Conservation (phyloP, 352 stramenopile species). For the Pythium phragmitis region DNA sequence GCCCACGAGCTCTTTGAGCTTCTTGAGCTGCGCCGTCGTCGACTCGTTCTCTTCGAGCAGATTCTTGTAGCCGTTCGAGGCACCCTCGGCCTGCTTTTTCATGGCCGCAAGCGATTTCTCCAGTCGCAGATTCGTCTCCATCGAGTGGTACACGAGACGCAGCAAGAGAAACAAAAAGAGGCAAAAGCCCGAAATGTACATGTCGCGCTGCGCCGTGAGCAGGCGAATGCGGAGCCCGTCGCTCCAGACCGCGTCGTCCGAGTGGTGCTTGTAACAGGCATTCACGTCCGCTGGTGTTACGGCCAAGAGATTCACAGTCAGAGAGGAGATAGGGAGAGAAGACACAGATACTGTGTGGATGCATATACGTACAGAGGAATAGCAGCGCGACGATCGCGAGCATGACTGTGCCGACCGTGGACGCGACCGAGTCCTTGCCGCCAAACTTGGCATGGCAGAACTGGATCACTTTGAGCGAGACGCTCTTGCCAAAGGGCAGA, state of each 20-base stretch:
- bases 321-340: background rate
- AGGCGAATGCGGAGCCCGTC: constrained; percentile 82
- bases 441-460: constrained; percentile 52
- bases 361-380: constrained; percentile 62
- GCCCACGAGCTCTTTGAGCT: constrained; percentile 55
- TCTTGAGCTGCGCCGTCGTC: constrained; percentile 63
- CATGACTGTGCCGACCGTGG: constrained; percentile 43
- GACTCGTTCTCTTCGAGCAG: constrained; percentile 71
- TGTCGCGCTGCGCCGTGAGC: constrained; percentile 74
- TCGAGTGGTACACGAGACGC: constrained; percentile 69
- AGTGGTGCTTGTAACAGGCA: constrained; percentile 72
- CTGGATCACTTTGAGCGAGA: constrained; percentile 53
- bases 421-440: constrained; percentile 44
- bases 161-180: constrained; percentile 84
- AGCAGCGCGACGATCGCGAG: constrained; percentile 65
- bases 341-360: background rate
- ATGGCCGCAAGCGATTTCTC: constrained; percentile 72
- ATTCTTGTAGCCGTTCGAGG: constrained; percentile 59
- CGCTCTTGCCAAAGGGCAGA: constrained; percentile 56
- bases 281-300: constrained; percentile 54
- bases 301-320: background rate
- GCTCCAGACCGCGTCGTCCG: constrained; percentile 46
- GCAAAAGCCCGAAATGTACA: constrained; percentile 87
- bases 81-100: constrained; percentile 77
- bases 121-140: constrained; percentile 65